These are phyloP conservation scores for Biscogniauxia marginata DNA, from an alignment of 2,329 filamentous ascomycete genomes.

Conservation along the genomic window DNA sequence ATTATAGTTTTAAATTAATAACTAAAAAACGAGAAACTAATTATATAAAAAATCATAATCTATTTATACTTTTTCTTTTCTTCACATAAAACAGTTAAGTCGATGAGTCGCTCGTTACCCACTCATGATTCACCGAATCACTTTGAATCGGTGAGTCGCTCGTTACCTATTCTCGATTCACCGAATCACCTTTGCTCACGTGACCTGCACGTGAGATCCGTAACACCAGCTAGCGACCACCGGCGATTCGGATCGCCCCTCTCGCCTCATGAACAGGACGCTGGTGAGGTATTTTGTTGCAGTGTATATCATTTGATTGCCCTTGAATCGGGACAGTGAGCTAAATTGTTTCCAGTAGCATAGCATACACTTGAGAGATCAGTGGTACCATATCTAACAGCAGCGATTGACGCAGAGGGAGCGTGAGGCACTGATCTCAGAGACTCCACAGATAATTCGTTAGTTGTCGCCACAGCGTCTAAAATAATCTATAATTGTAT, in stretches of 20 bases:
- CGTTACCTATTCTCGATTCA: no score
- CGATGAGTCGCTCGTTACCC: no score
- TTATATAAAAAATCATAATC: no score
- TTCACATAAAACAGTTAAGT: no score
- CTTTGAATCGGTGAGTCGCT: no score
- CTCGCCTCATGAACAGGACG: slow-evolving; percentile 31
- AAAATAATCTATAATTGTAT: not conserved
- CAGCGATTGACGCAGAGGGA: slow-evolving; percentile 5
- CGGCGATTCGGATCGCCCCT: slow-evolving; percentile 38
- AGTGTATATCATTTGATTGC: slow-evolving; percentile 39
- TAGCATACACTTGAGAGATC: not conserved
- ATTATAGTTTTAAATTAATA: no score
- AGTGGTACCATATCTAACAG: not conserved
- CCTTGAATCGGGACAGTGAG: slow-evolving; percentile 4
- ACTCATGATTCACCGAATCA: no score
- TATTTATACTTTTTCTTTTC: no score
- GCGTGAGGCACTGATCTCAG: not conserved
- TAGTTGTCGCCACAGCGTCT: not conserved
- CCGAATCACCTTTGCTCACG: no score
- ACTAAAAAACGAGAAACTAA: no score
- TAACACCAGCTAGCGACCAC: slow-evolving; percentile 38
- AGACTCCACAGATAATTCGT: not conserved
- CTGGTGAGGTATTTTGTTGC: slow-evolving; percentile 31
- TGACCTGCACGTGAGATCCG: no score
- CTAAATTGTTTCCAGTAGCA: slow-evolving; percentile 7